A percentile compares a stretch with the other conserved stretches of the same genome.
Conservation (phyloP, 176 grass and related monocot species). For the Poa pratensis region DNA sequence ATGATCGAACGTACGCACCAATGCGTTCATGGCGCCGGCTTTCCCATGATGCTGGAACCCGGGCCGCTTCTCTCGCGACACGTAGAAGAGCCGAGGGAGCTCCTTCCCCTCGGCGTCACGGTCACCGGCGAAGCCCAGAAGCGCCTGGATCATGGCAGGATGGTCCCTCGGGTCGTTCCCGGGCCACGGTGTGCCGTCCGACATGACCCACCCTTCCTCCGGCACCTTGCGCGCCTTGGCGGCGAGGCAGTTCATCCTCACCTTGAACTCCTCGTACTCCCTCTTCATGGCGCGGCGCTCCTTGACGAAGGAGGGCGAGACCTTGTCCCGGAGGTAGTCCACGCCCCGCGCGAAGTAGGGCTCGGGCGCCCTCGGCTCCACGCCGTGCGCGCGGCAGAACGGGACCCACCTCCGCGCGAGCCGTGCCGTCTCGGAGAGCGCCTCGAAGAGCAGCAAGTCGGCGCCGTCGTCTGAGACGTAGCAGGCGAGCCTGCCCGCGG, state of each 20-base stretch:
- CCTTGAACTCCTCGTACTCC: constrained; percentile 76
- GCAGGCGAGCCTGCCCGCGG: constrained; percentile 44
- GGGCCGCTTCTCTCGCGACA: constrained; percentile 70
- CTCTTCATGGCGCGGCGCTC: constrained; percentile 67
- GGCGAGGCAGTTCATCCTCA: constrained; percentile 57
- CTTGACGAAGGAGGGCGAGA: constrained; percentile 58
- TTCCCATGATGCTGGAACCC: constrained; percentile 63
- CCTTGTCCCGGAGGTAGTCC: constrained; percentile 54
- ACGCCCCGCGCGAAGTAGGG: constrained; percentile 53
- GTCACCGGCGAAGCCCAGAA: constrained; percentile 38
- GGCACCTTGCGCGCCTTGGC: constrained; percentile 63
- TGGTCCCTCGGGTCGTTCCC: constrained; percentile 74
- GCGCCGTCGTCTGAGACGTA: constrained; percentile 69
- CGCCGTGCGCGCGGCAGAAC: constrained; percentile 55
- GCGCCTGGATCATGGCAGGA: constrained; percentile 71
- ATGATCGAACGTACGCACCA: constrained; percentile 42
- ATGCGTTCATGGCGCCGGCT: constrained; percentile 72
- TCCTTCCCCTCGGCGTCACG: constrained; percentile 47
- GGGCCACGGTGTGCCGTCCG: constrained; percentile 74
- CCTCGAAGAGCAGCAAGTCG: constrained; percentile 54
- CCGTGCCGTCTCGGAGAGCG: constrained; percentile 41
- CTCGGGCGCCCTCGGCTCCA: constrained; percentile 63
- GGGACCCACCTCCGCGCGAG: constrained; percentile 56
- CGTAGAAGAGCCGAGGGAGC: constrained; percentile 68
- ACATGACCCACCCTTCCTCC: constrained; percentile 76